Percentiles rank a stretch among this genome's conserved stretches.
Conservation (phyloP, 1,139 yeast genomes). For the Kluyveromyces sp. region DNA sequence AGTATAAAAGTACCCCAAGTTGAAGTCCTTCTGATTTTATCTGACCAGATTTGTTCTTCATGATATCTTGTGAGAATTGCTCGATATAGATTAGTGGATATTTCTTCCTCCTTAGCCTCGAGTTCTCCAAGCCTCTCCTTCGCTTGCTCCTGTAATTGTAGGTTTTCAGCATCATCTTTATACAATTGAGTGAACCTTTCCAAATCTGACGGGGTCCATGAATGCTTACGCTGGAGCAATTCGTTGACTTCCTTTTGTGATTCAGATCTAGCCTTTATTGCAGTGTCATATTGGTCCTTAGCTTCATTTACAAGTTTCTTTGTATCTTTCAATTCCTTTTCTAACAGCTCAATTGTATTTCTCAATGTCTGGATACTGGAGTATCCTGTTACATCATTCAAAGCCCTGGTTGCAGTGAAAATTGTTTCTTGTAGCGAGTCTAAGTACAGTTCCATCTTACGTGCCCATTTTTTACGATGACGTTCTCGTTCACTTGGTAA, state of each 20-base stretch:
- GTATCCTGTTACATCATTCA: constrained; percentile 92
- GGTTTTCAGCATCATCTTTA: constrained; percentile 72
- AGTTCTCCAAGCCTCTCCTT: constrained; percentile 44
- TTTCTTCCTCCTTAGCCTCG: constrained; percentile 61
- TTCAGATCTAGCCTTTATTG: constrained; percentile 56
- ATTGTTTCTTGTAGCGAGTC: constrained; percentile 61
- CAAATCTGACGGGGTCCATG: constrained; percentile 71
- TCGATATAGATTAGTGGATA: constrained; percentile 62
- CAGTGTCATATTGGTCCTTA: constrained; percentile 50
- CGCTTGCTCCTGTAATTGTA: constrained; percentile 49
- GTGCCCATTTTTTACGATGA: constrained; percentile 43
- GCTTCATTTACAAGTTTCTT: constrained; percentile 43
- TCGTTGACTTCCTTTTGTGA: constrained; percentile 88
- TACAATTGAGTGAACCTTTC: constrained; percentile 79
- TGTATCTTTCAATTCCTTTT: constrained; percentile 40
- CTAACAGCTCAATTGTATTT: constrained; percentile 46
- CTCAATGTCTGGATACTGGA: constrained; percentile 70
- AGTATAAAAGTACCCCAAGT: constrained; percentile 95
- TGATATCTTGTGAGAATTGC: constrained; percentile 84
- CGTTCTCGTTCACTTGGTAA: constrained; percentile 40
- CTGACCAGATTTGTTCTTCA: constrained; percentile 98
- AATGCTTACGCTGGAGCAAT: constrained; percentile 72
- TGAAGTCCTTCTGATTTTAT: constrained; percentile 84
- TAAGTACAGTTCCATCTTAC: constrained; percentile 45
- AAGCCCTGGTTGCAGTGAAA: constrained; percentile 60